Evolutionary conservation across 2,329 filamentous ascomycete species (phyloP), one percentile per base, ranked within the genome.

Genomic region (Verticillium nonalfalfae): DNA sequence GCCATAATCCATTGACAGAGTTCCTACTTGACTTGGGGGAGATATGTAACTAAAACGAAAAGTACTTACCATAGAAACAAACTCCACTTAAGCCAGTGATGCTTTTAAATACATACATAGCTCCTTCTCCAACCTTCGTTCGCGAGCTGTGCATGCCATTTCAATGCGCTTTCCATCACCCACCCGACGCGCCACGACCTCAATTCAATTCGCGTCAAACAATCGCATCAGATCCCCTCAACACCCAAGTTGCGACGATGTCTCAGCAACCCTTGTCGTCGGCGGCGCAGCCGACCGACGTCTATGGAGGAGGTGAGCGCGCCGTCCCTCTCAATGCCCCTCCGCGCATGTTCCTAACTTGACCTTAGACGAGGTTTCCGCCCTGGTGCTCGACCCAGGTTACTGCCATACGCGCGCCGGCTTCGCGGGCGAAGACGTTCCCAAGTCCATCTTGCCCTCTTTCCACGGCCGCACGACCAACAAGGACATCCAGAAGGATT

Each of bases 341-440:
- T 31, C 61, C 61, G 38, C 59, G 35, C 18, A 40, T 38, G 4
- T 54, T 21, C 38, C 60, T 61, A 36, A 59, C 55, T 54, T 50
- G 56, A 55, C 50, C 63, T 62, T 70, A 97, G 95, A 99, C 81
- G 95, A 99, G 80, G 93, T 99, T 66, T 96, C 93, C 39, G 96
- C 96, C 59, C 90, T 99, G 68, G 91, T 99, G 40, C 91, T 99
- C 72, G 95, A 99, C 73, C 91, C 95, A 3, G 95, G 96, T 64
- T 97, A 93, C 79, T 91, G 90, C 72, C 89, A 87, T 68, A 93
- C 91, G 50, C 93, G 96, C 76, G 95, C 93, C 63, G 95, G 95
- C 62, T 99, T 98, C 72, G 96, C 96, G 13, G 95, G 96, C 72
- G 96, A 99, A 84, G 95, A 99, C 78, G 90, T 93, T 0, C 95